Base-by-base conservation (phyloP, 176 grass and related monocot genomes). In the Ananas comosus region DNA sequence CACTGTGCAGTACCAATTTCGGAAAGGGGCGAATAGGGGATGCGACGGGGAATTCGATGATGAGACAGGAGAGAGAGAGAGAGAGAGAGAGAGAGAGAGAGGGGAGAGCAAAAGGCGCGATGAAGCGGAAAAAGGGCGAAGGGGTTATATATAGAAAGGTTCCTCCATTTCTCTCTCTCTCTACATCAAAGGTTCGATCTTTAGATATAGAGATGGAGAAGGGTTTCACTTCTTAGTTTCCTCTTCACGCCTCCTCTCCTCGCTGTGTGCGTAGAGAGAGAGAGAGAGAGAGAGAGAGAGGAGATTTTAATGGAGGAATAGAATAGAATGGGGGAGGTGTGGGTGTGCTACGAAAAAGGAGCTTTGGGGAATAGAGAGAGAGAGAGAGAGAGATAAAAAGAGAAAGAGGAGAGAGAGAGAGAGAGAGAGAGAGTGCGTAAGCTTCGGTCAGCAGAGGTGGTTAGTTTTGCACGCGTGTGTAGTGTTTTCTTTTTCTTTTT, bases 371-470 rank as follows among this genome's bases (percentile, higher is more conserved):
- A 61, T 19, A 64, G 54, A 77, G 66, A 78, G 50, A 53, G 23
- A 75, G 2, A 57, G 25, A 68, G 22, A 57, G 49, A 56, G 70
- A 74, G 24, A n/a, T n/a, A n/a, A n/a, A n/a, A n/a, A n/a, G n/a
- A n/a, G n/a, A n/a, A n/a, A n/a, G n/a, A n/a, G n/a, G n/a, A n/a
- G n/a, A n/a, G n/a, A n/a, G 63, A 59, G 29, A 68, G 49, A 59
- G 63, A 58, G 27, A 71, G 28, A 27, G 51, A 67, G 79, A 74
- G 50, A 61, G 51, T 50, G 71, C 73, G 73, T 48, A 66, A 61
- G 79, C 71, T 74, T 74, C 50, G 71, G 79, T 81, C 79, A 75
- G 79, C 71, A 23, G 69, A 69, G 79, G 73, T 81, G 63, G 79
- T 68, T 74, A 66, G 50, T 47, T 69, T 64, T 56, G 71, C 63